Base-by-base conservation (phyloP, 1,284 basidiomycete species). In the Inonotus hispidus region DNA sequence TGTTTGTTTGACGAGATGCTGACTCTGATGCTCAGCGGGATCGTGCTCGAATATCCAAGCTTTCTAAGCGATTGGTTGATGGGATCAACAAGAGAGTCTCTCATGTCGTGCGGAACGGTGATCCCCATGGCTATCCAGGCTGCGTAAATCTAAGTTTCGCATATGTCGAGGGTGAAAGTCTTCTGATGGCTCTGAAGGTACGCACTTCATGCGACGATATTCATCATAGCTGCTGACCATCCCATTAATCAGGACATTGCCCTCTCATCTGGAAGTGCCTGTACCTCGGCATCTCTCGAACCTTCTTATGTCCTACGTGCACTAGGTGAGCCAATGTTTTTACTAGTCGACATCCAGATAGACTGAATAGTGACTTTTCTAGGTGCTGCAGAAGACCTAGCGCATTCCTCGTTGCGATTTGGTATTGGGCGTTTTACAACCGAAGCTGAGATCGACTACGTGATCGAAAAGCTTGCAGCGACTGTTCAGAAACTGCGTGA, bases 351-450 rank as follows among this genome's bases (percentile, higher is more conserved):
- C 2, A 29, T 3, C 7, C 21, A 11, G 16, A 13, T 60, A 49
- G 54, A 65, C 56, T 60, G 53, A 53, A n/a, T 63, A 53, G 35
- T 49, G 53, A 56, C 16, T 54, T 32, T 32, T 63, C 55, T 62
- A 88, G 89, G 94, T 66, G 92, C 95, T 47, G 92, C 95, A 32
- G 97, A 99, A 74, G 97, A 98, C 71, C 98, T 98, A 91, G 97
- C 97, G 0, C 97, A 99, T 73, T 98, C 95, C 11, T 97, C 94
- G 16, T 81, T 99, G 58, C 89, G 97, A 46, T 99, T 99, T 75
- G 97, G 97, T 58, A 92, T 99, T 66, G 97, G 97, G 39, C 87
- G 97, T 32, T 99, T 99, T 77, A 99, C 97, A 5, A 99, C 97
- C 2, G 94, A 98, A 73, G 92, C 89, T 16, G 97, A 99, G 76